Base-by-base conservation (phyloP, 2,329 filamentous ascomycete species). In the Aspergillus tubingensis region DNA sequence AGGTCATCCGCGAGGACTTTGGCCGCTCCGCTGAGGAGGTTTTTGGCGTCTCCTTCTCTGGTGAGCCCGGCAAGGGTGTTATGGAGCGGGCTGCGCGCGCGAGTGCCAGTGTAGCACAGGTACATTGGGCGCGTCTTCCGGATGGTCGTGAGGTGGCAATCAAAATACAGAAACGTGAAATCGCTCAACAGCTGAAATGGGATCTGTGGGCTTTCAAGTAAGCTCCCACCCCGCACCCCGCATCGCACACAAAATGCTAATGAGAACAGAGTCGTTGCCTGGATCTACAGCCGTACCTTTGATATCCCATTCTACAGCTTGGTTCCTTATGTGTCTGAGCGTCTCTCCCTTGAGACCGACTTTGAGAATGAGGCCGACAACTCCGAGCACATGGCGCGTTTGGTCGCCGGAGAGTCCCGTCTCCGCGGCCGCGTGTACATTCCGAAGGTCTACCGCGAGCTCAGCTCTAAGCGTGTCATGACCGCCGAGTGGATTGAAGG, bases 401-500 rank as follows among this genome's bases (percentile, higher is more conserved):
- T 96, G 4, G 88, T 98, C 51, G 84, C 86, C 48, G 82, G 82
- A 19, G 95, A 98, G 74, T 87, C 90, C 21, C 83, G 89, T 25
- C 81, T 99, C 38, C 86, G 87, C 23, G 88, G 87, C 49, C 84
- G 92, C 32, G 93, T 98, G 2, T 97, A 98, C 74, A 88, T 99
- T 7, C 95, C 95, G 0, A 85, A 87, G 41, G 88, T 96, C 8
- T 94, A 96, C 74, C 82, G 88, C 3, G 92, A 96, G 62, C 84
- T 97, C 27, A 92, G 87, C 55, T 92, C 90, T 15, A 90, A 83
- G 72, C 85, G 95, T 39, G 88, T 99, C 52, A 89, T 99, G 81
- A 96, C 93, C 0, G 92, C 94, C 0, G 95, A 99, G 75, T 99
- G 95, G 95, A 96, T 99, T 61, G 95, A 99, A 77, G 95, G 95